These are phyloP conservation scores for Paracorniculantispora psalliotae DNA, from an alignment of 2,329 filamentous ascomycete species.

Conservation along the genomic window DNA sequence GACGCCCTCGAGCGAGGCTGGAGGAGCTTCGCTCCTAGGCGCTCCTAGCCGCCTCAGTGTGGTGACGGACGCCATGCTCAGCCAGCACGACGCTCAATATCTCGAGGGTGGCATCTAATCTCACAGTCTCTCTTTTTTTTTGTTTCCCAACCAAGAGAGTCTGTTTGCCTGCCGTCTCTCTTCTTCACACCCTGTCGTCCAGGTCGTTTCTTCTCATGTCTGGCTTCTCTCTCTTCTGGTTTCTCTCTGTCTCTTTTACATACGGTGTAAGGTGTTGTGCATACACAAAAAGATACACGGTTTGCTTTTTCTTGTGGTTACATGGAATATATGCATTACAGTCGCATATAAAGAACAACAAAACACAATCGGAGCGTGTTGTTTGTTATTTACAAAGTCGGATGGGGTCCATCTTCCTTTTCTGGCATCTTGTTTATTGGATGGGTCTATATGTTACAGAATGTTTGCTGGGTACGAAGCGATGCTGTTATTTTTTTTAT, in stretches of 20 bases:
- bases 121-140: not conserved
- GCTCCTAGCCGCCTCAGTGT: slow-evolving; percentile 35
- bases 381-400: not conserved
- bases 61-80: slow-evolving; percentile 29
- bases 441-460: not conserved
- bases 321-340: not conserved
- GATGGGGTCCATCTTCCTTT: not conserved
- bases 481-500: slow-evolving; percentile 3
- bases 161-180: slow-evolving; percentile 15
- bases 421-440: not conserved
- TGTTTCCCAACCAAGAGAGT: slow-evolving; percentile 19
- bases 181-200: slow-evolving; percentile 16
- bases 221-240: not conserved
- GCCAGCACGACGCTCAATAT: slow-evolving; percentile 26
- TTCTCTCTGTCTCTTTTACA: not conserved
- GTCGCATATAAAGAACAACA: not conserved
- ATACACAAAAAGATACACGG: not conserved
- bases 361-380: not conserved
- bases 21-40: slow-evolving; percentile 38
- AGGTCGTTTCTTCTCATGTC: slow-evolving; percentile 15
- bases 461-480: slow-evolving; percentile 8
- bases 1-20: slow-evolving; percentile 49
- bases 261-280: slow-evolving; percentile 5
- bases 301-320: not conserved
- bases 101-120: slow-evolving; percentile 29